A percentile compares a stretch with the other conserved stretches of the same genome.
phyloP scores from a whole-genome alignment of 257 asterid species.

The Scutellaria galericulata region DNA sequence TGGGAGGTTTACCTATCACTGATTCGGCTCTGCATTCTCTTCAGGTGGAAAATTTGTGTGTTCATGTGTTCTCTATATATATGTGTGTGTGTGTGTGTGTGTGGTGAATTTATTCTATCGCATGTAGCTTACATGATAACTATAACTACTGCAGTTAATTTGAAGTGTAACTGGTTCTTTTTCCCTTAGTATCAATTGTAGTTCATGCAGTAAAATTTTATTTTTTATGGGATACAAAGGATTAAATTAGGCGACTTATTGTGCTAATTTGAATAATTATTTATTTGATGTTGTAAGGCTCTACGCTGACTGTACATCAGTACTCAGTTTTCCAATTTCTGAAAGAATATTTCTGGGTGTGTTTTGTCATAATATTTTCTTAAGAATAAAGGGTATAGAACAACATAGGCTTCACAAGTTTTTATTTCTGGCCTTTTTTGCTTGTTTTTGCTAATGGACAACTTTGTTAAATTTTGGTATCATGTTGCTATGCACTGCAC shows the following conservation, averaged over 20 bases:
- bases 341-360: background rate
- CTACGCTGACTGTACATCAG: background rate
- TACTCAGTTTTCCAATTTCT: background rate
- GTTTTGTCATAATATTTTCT: slow-evolving; percentile 1
- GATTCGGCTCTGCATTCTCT: slow-evolving; percentile 75
- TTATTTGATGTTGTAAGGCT: background rate
- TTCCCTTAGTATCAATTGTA: background rate
- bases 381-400: background rate
- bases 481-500: background rate
- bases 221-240: slow-evolving; percentile 14
- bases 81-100: no score
- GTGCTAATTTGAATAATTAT: background rate
- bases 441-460: background rate
- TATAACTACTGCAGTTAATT: slow-evolving; percentile 29
- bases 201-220: slow-evolving; percentile 8
- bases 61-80: background rate
- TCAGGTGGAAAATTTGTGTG: slow-evolving; percentile 53
- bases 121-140: slow-evolving; percentile 19
- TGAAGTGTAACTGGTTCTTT: slow-evolving; percentile 3
- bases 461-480: slow-evolving; percentile 1
- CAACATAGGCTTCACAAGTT: background rate
- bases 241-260: background rate
- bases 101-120: no score
- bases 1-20: slow-evolving; percentile 86
- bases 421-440: background rate